Percentiles rank a stretch among this genome's conserved stretches.
phyloP scores from a whole-genome alignment of 2,329 filamentous ascomycete species.

The Fusarium lateritium region DNA sequence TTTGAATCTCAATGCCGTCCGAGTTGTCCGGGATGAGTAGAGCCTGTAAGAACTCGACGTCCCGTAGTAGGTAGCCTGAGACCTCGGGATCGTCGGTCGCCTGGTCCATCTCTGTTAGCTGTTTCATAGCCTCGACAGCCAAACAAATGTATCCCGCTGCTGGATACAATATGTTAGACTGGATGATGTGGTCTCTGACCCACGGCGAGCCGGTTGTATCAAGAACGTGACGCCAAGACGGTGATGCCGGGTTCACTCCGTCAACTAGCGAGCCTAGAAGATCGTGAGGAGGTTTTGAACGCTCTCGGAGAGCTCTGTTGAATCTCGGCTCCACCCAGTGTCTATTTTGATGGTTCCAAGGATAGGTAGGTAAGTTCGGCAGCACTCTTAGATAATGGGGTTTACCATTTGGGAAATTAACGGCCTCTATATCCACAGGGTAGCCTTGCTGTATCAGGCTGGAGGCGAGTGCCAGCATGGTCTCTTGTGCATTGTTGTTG shows the following conservation, averaged over 20 bases:
- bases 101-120: background rate
- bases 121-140: background rate
- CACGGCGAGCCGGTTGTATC: background rate
- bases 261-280: background rate
- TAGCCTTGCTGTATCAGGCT: background rate
- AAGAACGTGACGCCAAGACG: background rate
- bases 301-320: background rate
- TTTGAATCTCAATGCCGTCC: background rate
- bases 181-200: background rate
- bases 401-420: background rate
- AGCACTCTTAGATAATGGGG: background rate
- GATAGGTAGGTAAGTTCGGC: background rate
- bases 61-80: background rate
- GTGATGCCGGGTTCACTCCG: background rate
- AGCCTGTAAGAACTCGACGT: background rate
- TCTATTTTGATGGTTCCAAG: background rate
- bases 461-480: background rate
- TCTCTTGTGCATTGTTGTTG: background rate
- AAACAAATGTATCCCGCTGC: background rate
- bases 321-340: slow-evolving; percentile 1
- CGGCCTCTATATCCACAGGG: background rate
- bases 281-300: background rate
- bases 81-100: background rate
- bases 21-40: background rate
- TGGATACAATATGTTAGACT: background rate